A percentile compares a stretch with the other conserved stretches of the same genome.
These are phyloP conservation scores for Calonectria naviculata DNA, from an alignment of 2,329 filamentous ascomycete species.

Conservation along the genomic window DNA sequence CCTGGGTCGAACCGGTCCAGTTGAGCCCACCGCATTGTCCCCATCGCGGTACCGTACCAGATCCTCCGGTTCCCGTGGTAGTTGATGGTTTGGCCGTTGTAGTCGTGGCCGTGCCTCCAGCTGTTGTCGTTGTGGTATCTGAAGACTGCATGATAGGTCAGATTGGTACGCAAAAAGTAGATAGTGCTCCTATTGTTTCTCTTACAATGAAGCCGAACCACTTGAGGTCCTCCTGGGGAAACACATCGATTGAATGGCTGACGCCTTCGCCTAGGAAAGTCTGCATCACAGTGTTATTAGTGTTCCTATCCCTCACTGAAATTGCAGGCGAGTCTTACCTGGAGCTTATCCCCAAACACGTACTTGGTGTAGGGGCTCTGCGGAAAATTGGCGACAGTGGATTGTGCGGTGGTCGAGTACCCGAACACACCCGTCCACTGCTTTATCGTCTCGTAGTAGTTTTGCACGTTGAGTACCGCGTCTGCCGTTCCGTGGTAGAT, in stretches of 20 bases:
- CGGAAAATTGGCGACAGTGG: conserved; percentile 46
- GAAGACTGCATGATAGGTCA: background rate
- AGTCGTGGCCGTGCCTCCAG: conserved; percentile 14
- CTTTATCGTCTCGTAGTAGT: conserved; percentile 68
- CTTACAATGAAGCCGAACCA: conserved; percentile 31
- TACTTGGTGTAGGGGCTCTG: conserved; percentile 51
- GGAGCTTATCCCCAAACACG: conserved; percentile 49
- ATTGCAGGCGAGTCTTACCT: background rate
- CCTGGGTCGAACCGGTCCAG: conserved; percentile 25
- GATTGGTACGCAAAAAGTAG: background rate
- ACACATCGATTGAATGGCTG: conserved; percentile 30
- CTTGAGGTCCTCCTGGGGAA: conserved; percentile 30
- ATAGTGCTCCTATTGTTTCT: background rate
- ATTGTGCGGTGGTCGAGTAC: conserved; percentile 44
- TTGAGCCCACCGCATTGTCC: conserved; percentile 29
- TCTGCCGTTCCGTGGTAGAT: conserved; percentile 68
- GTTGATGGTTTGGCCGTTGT: conserved; percentile 1
- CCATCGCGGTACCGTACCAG: conserved; percentile 27
- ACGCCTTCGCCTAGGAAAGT: conserved; percentile 31
- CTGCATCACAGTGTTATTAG: conserved; percentile 2
- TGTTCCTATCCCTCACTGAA: background rate
- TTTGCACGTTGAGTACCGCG: conserved; percentile 59
- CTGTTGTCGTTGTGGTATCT: background rate
- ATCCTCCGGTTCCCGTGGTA: conserved; percentile 16
- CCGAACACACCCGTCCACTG: conserved; percentile 65